Base-by-base conservation (phyloP, 768 basidiomycete genomes). In the Lepiota brunneoincarnata region DNA sequence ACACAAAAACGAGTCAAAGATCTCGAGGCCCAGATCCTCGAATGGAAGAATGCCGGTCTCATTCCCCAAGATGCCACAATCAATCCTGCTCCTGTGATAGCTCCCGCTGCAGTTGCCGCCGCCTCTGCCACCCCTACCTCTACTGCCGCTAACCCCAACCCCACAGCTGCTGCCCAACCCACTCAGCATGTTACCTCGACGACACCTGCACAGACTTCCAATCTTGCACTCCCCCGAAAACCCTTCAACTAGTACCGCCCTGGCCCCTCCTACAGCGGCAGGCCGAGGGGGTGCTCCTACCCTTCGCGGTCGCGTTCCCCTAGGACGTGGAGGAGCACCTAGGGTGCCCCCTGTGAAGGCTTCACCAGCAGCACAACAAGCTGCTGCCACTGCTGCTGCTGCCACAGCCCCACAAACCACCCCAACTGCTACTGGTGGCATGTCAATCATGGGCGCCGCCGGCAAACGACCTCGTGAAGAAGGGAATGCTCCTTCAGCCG, bases 361-460 rank as follows among this genome's bases (percentile, higher is more conserved):
- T 26, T 49, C 57, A 36, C 57, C 54, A n/a, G 42, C 50, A 41
- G 15, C 57, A 28, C 41, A 51, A 26, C 45, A 58, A 50, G 45
- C 52, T 26, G 54, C 58, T 23, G 61, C 58, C 1, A 61, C 61
- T 23, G 55, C 64, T 11, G 55, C 73, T 21, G 61, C 61, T 1
- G 47, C 65, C 39, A 35, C 67, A 2, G 36, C 67, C 15, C 52
- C 59, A 17, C 51, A 64, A 24, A 51, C 60, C 15, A 59, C 65
- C 4, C 35, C 66, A 2, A 38, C 69, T 10, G 48, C 61, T 55
- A 39, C 71, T 11, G 69, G 68, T 6, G 78, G 77, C 7, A 72
- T 85, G 37, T 78, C 79, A 12, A 86, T 87, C 41, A 77, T 82
- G 60, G 86, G 86, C 31, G 86, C 86, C 4, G 83, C 84, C 14